Evolutionary conservation across 2,329 filamentous ascomycete species (phyloP).

Genomic region (Botrytis aclada): DNA sequence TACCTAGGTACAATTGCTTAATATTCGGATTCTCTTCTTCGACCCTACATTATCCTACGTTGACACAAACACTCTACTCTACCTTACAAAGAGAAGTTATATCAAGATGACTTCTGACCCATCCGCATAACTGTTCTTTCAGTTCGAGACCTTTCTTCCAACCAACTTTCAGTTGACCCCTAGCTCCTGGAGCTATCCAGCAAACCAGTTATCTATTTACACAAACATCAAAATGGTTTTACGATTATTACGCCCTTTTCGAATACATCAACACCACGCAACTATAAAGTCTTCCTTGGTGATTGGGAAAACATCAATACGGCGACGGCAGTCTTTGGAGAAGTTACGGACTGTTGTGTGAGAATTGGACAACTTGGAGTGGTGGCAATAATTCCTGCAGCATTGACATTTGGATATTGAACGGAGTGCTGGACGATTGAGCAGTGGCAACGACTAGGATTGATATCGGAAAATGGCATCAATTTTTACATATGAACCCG

Average conservation of each 20-base stretch:
- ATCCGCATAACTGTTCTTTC: constrained; percentile 12
- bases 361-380: not conserved
- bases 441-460: not conserved
- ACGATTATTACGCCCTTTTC: constrained; percentile 40
- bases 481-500: constrained; percentile 90
- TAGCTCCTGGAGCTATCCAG: not conserved
- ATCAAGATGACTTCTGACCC: constrained; percentile 18
- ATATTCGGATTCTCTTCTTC: not conserved
- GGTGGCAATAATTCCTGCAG: not conserved
- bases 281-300: constrained; percentile 46
- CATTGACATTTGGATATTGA: not conserved
- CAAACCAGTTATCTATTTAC: not conserved
- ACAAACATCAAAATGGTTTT: constrained; percentile 47
- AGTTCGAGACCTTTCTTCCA: not conserved
- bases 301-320: constrained; percentile 24
- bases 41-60: not conserved
- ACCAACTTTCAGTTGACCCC: not conserved
- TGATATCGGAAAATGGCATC: constrained; percentile 65
- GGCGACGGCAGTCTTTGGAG: constrained; percentile 23
- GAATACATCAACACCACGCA: constrained; percentile 48
- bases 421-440: not conserved
- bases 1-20: not conserved
- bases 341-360: not conserved
- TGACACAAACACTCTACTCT: not conserved
- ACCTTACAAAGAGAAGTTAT: not conserved